Base-by-base conservation (phyloP, 306 rosid species). In the Senna tora region DNA sequence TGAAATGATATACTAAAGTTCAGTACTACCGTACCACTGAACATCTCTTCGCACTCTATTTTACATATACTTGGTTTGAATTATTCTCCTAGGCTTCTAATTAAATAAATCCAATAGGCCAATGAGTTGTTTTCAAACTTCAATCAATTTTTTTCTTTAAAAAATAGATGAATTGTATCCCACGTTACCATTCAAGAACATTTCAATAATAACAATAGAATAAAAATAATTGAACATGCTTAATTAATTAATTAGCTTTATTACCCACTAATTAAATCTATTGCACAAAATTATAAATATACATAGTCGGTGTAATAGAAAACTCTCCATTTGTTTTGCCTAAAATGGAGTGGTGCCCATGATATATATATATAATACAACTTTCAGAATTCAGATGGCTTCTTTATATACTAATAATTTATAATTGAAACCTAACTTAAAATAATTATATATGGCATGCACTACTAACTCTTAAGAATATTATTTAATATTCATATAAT, bases 51-150 rank as follows among this genome's bases (percentile, higher is more conserved):
- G n/a, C n/a, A n/a, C n/a, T n/a, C n/a, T n/a, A n/a, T n/a, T n/a
- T n/a, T n/a, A n/a, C n/a, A n/a, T n/a, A 58, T 49, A 33, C 49
- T 55, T 66, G 36, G 71, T 75, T 80, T 88, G 90, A 85, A 81
- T 74, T 74, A 68, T 79, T 81, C 82, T 74, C 71, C 17, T 16
- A 12, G 76, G 75, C 77, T 63, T 81, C 73, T 52, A 54, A 22
- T 6, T 32, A 58, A 43, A 75, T 53, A 67, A 47, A 73, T 3
- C 30, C 30, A 1, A 25, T 25, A 25, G 30, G 32, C 30, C 56
- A 62, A 59, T 71, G 58, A 21, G 71, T 76, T 77, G 57, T 64
- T 71, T 75, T 74, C 63, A 30, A 47, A 71, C 34, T 65, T 71
- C 25, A 61, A 69, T 77, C 57, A 67, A 50, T 68, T 56, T 67